Base-by-base conservation (phyloP, 2,329 filamentous ascomycete species). In the Tolypocladium ovalisporum region DNA sequence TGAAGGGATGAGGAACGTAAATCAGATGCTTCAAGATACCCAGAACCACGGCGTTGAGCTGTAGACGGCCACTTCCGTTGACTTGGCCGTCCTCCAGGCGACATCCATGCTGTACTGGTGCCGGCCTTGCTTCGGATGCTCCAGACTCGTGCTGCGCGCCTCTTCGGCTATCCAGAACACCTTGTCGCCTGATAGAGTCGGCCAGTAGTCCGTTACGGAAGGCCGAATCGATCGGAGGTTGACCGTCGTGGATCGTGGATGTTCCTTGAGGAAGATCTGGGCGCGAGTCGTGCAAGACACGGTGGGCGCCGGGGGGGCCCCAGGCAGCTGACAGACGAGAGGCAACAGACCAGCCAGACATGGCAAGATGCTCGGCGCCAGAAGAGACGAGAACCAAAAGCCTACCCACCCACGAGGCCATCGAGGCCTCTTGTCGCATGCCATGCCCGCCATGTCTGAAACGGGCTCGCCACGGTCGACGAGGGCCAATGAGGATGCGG, bases 401-500 rank as follows among this genome's bases (percentile, higher is more conserved):
- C 29, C 44, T 8, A n/a, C 27, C 44, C 44, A 32, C 44, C 24
- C 44, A n/a, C 44, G 27, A 35, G 24, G 54, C 10, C 19, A 13
- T 49, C 35, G 17, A 15, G 34, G 29, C 57, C 54, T 47, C 54
- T 53, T 24, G 22, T 17, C 17, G 55, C 39, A 3, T 32, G 19
- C 47, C 32, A 19, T 24, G 44, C 36, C 56, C 40, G 54, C 40
- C 52, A 40, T 52, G 39, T 22, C 27, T 57, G 55, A 59, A 59
- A 57, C 55, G 42, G 9, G 29, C 37, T 51, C 52, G 49, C 27
- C 29, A n/a, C 52, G 44, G 32, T 34, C 34, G 22, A 22, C 24
- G n/a, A 7, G 42, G 53, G 58, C 59, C 59, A 59, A 61, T 59
- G 55, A 44, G 35, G 39, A 17, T 13, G 36, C 32, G 10, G 37